Base-by-base conservation (phyloP, 495 filamentous ascomycete genomes). In the Penicillium tannophilum region DNA sequence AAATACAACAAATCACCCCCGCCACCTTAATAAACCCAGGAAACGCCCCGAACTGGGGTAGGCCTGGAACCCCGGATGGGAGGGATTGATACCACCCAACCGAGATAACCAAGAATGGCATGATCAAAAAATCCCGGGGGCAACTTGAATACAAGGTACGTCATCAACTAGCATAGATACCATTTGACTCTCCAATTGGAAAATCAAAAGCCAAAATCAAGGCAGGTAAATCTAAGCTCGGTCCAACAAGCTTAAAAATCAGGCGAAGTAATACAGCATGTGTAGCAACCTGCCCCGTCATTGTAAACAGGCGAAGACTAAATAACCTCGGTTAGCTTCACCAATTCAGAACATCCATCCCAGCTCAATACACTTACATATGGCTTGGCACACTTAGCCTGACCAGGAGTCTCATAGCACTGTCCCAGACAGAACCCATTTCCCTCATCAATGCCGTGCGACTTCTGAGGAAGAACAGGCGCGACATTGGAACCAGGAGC, bases 341-440 rank as follows among this genome's bases (percentile, higher is more conserved):
- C 23, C 23, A 50, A 9, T 50, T 5, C 39, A 7, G 28, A 6
- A 55, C 11, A 12, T 33, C 11, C 35, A 23, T 41, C 16, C 33
- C 3, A 11, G 28, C 16, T 6, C 19, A 36, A 12, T 19, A 50
- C 43, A 72, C 70, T 64, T 19, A 66, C 59, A 58, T 59, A 65
- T 60, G 59, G 60, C 48, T 57, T 41, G 16, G 2, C 12, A 53
- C 70, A 68, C 28, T 58, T 16, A 49, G 59, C 59, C 23, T 63
- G 54, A 20, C 42, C 44, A 42, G 53, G 19, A 48, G 44, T 53
- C n/a, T 49, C 4, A 47, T 52, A 64, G 30, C 71, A 73, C 11
- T 30, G 14, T 0, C 71, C 71, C 24, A 64, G 10, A 56, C 71
- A 73, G 56, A 72, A 66, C 6, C 59, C 48, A 47, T 70, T 72